Evolutionary conservation across 1,284 basidiomycete species (phyloP).

Genomic region (Sporisorium reilianum): DNA sequence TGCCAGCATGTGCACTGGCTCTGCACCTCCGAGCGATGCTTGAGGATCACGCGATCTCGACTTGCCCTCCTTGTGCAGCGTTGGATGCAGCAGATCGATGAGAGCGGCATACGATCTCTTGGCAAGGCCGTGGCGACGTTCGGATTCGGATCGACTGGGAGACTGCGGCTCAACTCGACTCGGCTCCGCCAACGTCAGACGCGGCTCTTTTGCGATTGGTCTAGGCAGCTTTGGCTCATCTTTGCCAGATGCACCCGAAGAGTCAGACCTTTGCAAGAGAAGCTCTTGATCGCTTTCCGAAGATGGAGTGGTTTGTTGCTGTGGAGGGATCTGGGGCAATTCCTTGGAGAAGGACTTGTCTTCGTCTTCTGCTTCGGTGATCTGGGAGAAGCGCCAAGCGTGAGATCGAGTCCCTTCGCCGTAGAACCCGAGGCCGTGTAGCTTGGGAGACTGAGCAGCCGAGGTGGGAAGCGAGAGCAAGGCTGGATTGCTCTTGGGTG

Average conservation of each 20-base stretch:
- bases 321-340: slow-evolving; percentile 14
- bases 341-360: slow-evolving; percentile 41
- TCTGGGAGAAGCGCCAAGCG: slow-evolving; percentile 45
- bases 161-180: slow-evolving; percentile 7
- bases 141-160: slow-evolving; percentile 22
- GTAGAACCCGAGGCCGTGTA: slow-evolving; percentile 28
- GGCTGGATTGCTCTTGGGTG: slow-evolving; percentile 1
- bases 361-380: slow-evolving; percentile 47
- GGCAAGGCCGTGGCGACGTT: slow-evolving; percentile 37
- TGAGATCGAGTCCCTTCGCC: slow-evolving; percentile 9
- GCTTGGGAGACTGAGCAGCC: slow-evolving; percentile 14
- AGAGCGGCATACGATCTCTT: slow-evolving; percentile 48
- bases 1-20: slow-evolving; percentile 10
- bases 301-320: slow-evolving; percentile 4
- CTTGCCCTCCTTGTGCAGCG: slow-evolving; percentile 39
- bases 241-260: slow-evolving; percentile 1
- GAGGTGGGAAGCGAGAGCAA: slow-evolving; percentile 21
- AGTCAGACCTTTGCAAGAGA: slow-evolving; percentile 7
- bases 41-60: slow-evolving; percentile 13
- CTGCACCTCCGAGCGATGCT: slow-evolving; percentile 8
- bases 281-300: slow-evolving; percentile 34
- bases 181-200: not conserved
- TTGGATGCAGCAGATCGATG: slow-evolving; percentile 46
- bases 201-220: not conserved
- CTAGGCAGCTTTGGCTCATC: not conserved